phyloP scores from a whole-genome alignment of 129 eudicot genomes.

The Cynara cardunculus region DNA sequence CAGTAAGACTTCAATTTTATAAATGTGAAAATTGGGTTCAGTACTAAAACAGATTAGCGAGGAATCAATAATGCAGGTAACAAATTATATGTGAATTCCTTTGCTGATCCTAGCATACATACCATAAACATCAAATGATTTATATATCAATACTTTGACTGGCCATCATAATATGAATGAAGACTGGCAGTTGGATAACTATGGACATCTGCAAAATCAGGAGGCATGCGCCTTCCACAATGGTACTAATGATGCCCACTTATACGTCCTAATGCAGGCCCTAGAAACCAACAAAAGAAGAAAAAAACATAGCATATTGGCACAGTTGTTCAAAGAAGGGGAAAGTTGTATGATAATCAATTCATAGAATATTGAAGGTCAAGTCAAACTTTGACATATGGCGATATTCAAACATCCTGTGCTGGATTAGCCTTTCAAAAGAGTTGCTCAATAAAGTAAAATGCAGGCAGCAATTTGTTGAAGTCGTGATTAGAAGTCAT shows the following conservation, averaged over 20 bases:
- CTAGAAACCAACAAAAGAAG: slow-evolving; percentile 2
- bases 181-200: background rate
- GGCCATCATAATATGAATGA: background rate
- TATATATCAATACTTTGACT: slow-evolving; percentile 8
- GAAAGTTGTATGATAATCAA: background rate
- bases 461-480: slow-evolving; percentile 20
- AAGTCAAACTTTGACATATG: slow-evolving; percentile 25
- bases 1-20: background rate
- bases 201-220: background rate
- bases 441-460: slow-evolving; percentile 18
- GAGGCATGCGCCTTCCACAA: background rate
- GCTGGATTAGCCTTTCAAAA: slow-evolving; percentile 15
- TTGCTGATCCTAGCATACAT: background rate
- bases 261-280: background rate
- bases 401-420: slow-evolving; percentile 22
- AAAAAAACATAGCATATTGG: background rate
- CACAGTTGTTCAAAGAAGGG: background rate
- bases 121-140: background rate
- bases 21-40: background rate
- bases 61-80: background rate
- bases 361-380: background rate
- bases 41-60: background rate
- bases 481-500: slow-evolving; percentile 15
- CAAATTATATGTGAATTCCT: background rate
- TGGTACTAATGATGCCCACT: background rate